Evolutionary conservation across 2,329 filamentous ascomycete genomes (phyloP).

Genomic region (Penicillium polonicum): DNA sequence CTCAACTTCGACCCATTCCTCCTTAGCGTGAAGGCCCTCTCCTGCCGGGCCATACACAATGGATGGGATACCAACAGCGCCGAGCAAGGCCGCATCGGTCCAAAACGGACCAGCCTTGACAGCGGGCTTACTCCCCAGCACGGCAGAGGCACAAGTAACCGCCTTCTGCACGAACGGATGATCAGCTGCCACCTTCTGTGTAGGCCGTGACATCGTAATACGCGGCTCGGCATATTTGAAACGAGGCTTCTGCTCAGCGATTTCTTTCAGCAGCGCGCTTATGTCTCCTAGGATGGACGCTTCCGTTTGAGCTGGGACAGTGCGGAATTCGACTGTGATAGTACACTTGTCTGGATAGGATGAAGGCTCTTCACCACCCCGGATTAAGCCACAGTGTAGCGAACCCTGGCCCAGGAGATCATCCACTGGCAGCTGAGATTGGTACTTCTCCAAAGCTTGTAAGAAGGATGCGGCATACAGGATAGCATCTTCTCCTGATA

Average conservation of each 20-base stretch:
- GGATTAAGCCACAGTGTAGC: constrained; percentile 51
- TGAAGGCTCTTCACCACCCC: constrained; percentile 53
- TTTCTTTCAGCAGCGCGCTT: constrained; percentile 34
- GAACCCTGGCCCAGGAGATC: constrained; percentile 42
- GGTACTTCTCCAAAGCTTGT: constrained; percentile 46
- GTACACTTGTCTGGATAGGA: constrained; percentile 54
- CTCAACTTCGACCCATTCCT: constrained; percentile 51
- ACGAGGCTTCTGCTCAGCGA: constrained; percentile 33
- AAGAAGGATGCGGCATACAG: constrained; percentile 50
- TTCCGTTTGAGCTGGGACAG: constrained; percentile 46
- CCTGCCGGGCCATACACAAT: constrained; percentile 51
- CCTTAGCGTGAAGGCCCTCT: constrained; percentile 51
- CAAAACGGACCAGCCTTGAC: constrained; percentile 44
- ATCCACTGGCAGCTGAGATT: constrained; percentile 34
- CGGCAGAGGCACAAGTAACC: constrained; percentile 25
- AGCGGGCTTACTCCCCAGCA: constrained; percentile 27
- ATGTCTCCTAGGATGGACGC: constrained; percentile 43
- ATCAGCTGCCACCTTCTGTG: constrained; percentile 42
- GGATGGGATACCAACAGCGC: constrained; percentile 46
- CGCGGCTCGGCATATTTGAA: constrained; percentile 44
- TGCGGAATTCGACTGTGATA: constrained; percentile 52
- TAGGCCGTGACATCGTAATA: constrained; percentile 45
- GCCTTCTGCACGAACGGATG: constrained; percentile 45
- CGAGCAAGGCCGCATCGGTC: constrained; percentile 54
- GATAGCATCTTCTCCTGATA: constrained; percentile 54